Conservation (phyloP, 2,329 filamentous ascomycete species). For the Fusarium nurragi region DNA sequence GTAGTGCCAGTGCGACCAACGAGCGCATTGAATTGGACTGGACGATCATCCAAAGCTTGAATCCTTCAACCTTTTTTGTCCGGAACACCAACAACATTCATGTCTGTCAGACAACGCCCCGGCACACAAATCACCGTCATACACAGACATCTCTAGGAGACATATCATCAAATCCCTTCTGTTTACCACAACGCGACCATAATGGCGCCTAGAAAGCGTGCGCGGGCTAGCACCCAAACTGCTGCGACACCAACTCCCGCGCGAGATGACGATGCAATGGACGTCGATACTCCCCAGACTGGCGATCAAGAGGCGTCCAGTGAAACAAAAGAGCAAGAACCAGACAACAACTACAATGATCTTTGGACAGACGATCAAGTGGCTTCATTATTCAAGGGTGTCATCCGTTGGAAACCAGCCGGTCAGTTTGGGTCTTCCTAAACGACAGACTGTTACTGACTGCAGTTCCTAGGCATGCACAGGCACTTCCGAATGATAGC, state of each 20-base stretch:
- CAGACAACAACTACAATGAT: constrained; percentile 59
- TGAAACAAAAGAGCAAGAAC: constrained; percentile 38
- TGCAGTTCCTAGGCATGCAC: constrained; percentile 74
- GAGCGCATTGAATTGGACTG: not conserved
- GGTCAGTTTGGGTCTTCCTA: constrained; percentile 59
- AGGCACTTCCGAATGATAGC: constrained; percentile 93
- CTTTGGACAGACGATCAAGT: constrained; percentile 97
- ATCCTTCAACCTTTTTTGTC: constrained; percentile 15
- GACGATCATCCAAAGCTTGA: constrained; percentile 8
- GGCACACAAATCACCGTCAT: not conserved
- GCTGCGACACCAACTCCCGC: constrained; percentile 65
- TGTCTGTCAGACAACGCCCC: not conserved
- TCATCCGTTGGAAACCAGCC: constrained; percentile 96
- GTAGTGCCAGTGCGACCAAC: not conserved
- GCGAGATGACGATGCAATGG: constrained; percentile 69
- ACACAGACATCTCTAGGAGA: not conserved
- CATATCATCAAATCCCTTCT: not conserved
- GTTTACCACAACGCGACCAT: not conserved
- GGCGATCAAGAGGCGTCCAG: constrained; percentile 56
- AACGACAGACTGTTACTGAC: constrained; percentile 14
- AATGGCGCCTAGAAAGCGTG: constrained; percentile 78
- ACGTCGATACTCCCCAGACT: constrained; percentile 64
- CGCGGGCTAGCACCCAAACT: constrained; percentile 63
- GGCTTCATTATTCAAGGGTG: constrained; percentile 88
- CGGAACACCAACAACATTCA: not conserved